phyloP scores from a whole-genome alignment of 1,139 yeast genomes.

The Magnusiomyces fungicola region DNA sequence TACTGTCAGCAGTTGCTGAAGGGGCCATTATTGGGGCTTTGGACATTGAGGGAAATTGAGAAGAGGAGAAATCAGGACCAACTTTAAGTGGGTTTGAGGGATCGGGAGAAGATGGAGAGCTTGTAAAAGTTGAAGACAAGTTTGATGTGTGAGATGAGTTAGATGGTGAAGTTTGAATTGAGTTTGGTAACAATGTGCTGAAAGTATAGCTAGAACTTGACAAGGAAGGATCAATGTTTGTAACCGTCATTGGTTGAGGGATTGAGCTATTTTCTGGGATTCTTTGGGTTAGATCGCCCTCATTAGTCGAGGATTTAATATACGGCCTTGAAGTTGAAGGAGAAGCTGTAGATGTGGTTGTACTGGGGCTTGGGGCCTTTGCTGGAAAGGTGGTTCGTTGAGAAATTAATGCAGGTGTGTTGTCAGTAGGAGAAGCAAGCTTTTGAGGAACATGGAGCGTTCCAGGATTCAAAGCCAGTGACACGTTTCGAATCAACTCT shows the following conservation, averaged over 20 bases:
- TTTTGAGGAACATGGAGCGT: neutral
- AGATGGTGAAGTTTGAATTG: neutral
- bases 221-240: too few relatives aligned
- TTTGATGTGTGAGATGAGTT: neutral
- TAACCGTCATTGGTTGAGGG: too few relatives aligned
- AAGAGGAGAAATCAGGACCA: neutral
- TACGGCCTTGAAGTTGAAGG: neutral
- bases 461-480: neutral
- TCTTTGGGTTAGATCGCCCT: neutral
- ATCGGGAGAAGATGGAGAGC: neutral
- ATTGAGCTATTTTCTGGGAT: too few relatives aligned
- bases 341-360: too few relatives aligned
- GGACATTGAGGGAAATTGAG: neutral
- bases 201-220: too few relatives aligned
- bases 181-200: too few relatives aligned
- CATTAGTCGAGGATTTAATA: neutral
- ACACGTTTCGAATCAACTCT: neutral
- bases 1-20: neutral
- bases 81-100: neutral
- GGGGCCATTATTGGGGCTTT: neutral
- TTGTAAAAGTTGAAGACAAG: neutral
- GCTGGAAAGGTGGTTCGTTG: too few relatives aligned
- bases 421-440: neutral
- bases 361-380: too few relatives aligned
- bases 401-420: too few relatives aligned